These are phyloP conservation scores for Eucalyptus marginata DNA, from an alignment of 345 rosid species.

Conservation along the genomic window DNA sequence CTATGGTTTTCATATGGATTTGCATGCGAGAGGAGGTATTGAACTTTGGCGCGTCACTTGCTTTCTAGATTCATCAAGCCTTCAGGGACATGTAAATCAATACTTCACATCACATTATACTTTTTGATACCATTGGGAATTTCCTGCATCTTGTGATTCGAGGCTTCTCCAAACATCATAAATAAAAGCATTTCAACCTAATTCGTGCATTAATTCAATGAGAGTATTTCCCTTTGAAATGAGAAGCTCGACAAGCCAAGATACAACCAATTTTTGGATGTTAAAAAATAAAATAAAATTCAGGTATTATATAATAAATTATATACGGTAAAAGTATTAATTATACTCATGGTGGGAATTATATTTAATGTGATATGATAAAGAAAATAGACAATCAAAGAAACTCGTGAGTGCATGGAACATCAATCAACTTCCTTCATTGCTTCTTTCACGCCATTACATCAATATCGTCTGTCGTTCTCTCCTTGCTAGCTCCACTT, in stretches of 20 bases:
- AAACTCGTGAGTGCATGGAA: background rate
- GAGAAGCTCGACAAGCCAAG: background rate
- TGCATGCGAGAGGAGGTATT: background rate
- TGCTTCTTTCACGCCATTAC: background rate
- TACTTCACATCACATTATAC: background rate
- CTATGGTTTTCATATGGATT: background rate
- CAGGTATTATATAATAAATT: background rate
- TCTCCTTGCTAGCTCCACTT: background rate
- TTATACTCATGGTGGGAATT: background rate
- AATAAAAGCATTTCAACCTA: background rate
- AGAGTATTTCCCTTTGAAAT: background rate
- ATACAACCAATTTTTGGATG: background rate
- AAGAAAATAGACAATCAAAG: background rate
- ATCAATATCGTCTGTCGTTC: background rate
- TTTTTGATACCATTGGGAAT: background rate
- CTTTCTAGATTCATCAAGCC: background rate
- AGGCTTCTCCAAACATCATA: background rate
- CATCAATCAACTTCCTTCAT: background rate
- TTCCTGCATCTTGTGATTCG: background rate
- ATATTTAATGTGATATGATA: background rate
- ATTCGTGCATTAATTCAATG: background rate
- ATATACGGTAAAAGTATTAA: background rate
- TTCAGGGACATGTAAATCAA: background rate
- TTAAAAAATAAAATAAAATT: background rate
- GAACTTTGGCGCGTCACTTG: background rate